Percentiles rank a stretch among this genome's conserved stretches.
Conservation (phyloP, 2,329 filamentous ascomycete genomes). For the Fusarium beomiforme region DNA sequence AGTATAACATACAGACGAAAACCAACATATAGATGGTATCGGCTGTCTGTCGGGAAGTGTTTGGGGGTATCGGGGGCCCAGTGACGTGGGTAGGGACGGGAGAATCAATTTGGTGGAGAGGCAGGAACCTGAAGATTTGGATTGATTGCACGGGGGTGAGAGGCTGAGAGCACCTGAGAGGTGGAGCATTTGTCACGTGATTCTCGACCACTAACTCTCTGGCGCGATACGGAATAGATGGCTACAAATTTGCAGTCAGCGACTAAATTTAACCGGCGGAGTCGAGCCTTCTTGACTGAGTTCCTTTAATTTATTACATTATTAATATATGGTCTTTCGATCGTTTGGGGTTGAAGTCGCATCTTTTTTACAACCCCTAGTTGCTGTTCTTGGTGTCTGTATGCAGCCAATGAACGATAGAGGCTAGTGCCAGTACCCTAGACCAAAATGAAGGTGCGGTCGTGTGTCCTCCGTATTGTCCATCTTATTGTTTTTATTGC, state of each 20-base stretch:
- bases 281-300: neutral
- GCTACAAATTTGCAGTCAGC: neutral
- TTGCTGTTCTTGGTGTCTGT: neutral
- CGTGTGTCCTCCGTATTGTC: too few species aligned
- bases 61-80: constrained; percentile 44
- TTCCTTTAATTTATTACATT: neutral
- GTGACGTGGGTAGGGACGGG: constrained; percentile 47
- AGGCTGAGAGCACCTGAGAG: constrained; percentile 27
- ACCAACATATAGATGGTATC: constrained; percentile 39
- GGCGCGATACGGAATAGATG: neutral
- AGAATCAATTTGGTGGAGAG: constrained; percentile 48
- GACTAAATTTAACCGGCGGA: neutral
- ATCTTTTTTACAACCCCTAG: neutral
- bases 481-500: neutral
- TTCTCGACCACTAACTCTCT: neutral
- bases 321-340: neutral
- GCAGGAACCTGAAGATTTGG: constrained; percentile 51
- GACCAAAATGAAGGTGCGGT: neutral
- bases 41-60: constrained; percentile 37
- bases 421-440: constrained; percentile 14
- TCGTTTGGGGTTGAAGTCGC: neutral
- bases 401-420: constrained; percentile 12
- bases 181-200: constrained; percentile 33
- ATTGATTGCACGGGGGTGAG: constrained; percentile 43
- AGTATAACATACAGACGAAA: constrained; percentile 53